A percentile compares a stretch with the other conserved stretches of the same genome.
These are phyloP conservation scores for Massarina eburnea DNA, from an alignment of 2,329 filamentous ascomycete genomes.

Conservation along the genomic window DNA sequence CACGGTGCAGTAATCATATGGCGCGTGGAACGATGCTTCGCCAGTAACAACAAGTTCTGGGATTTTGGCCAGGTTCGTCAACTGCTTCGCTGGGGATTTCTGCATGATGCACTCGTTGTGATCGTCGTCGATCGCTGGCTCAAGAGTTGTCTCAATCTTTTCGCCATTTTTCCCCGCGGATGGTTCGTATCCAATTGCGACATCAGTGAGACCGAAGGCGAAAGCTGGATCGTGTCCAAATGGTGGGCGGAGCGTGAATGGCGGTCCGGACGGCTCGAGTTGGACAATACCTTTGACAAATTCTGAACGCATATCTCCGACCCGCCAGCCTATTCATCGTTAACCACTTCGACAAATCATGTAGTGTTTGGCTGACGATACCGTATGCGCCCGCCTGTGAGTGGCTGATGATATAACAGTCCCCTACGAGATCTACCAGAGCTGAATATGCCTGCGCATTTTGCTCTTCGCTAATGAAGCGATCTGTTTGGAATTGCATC, in stretches of 20 bases:
- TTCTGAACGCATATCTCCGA: conserved; percentile 53
- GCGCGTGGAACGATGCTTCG: conserved; percentile 57
- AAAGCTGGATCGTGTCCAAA: conserved; percentile 20
- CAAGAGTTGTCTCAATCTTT: conserved; percentile 21
- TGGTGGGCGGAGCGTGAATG: conserved; percentile 40
- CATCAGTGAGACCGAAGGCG: conserved; percentile 37
- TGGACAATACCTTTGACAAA: conserved; percentile 54
- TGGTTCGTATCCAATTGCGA: conserved; percentile 38
- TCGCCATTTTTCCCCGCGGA: conserved; percentile 24
- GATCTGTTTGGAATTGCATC: conserved; percentile 40
- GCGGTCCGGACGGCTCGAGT: conserved; percentile 58
- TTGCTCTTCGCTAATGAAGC: conserved; percentile 30
- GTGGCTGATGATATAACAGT: conserved; percentile 52
- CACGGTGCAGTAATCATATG: conserved; percentile 59
- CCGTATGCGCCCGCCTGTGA: conserved; percentile 51
- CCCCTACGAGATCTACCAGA: conserved; percentile 49
- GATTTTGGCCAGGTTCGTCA: conserved; percentile 53
- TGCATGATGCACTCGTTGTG: conserved; percentile 45
- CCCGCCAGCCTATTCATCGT: conserved; percentile 41
- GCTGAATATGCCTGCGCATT: conserved; percentile 44
- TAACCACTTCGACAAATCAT: not conserved
- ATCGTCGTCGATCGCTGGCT: conserved; percentile 24
- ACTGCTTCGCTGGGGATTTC: conserved; percentile 42
- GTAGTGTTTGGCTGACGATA: not conserved
- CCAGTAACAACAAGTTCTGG: conserved; percentile 54